Evolutionary conservation across 139 green algal species (phyloP).

Genomic region (Chlamydomonas urium): DNA sequence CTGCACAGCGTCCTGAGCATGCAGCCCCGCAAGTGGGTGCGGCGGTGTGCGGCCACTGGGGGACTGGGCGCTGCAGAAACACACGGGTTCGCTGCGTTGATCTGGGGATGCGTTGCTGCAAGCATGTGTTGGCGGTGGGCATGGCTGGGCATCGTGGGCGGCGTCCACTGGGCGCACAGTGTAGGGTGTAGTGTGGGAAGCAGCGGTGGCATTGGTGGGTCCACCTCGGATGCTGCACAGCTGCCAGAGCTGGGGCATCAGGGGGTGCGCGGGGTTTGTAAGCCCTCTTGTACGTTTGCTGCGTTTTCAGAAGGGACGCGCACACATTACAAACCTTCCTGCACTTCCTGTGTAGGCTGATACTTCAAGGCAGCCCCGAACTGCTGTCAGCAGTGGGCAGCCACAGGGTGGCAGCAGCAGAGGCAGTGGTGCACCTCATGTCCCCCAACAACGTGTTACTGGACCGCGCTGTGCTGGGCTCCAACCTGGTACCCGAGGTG

Average conservation of each 20-base stretch:
- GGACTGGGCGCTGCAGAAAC: neutral
- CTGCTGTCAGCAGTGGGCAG: slow-evolving; percentile 25
- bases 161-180: neutral
- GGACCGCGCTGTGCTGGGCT: slow-evolving; percentile 11
- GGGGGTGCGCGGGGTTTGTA: neutral
- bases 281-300: neutral
- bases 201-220: too few relatives aligned
- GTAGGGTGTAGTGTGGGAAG: too few relatives aligned
- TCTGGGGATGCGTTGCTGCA: neutral
- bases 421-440: slow-evolving; percentile 30
- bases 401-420: slow-evolving; percentile 35
- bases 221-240: too few relatives aligned
- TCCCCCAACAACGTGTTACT: neutral
- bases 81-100: too few relatives aligned
- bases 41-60: slow-evolving; percentile 17
- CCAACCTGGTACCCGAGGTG: slow-evolving; percentile 26
- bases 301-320: neutral
- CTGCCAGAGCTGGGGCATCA: too few relatives aligned
- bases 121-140: neutral
- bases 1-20: slow-evolving; percentile 15
- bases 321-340: neutral
- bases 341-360: neutral
- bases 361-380: neutral
- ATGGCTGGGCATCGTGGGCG: neutral
- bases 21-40: slow-evolving; percentile 27